Conservation (phyloP, 2,329 filamentous ascomycete species). For the Sphaerulina musiva region DNA sequence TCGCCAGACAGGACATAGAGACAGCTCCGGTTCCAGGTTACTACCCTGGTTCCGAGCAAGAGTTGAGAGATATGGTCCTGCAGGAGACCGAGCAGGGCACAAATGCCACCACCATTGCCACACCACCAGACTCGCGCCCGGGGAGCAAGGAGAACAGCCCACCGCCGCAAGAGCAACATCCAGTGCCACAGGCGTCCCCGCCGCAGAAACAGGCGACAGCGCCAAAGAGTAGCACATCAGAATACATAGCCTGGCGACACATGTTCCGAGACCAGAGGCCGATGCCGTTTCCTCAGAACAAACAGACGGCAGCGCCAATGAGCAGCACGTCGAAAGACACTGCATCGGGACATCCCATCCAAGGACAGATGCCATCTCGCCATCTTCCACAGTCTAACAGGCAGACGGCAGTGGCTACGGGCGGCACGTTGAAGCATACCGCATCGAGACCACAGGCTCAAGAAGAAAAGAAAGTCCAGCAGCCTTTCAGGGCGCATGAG, state of each 20-base stretch:
- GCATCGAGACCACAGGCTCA: background rate
- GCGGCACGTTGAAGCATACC: background rate
- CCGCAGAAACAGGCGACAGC: background rate
- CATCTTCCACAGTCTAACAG: background rate
- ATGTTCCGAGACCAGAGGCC: too few species aligned
- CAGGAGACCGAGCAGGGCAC: background rate
- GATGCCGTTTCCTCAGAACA: background rate
- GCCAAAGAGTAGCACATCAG: background rate
- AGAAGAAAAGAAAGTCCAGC: too few species aligned
- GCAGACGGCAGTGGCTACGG: background rate
- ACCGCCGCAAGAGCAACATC: background rate
- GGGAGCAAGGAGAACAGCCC: constrained; percentile 2
- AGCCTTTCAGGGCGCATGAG: too few species aligned
- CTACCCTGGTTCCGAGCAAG: constrained; percentile 4
- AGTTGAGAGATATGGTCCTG: background rate
- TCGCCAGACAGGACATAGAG: constrained; percentile 12
- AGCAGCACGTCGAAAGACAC: background rate
- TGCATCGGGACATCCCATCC: background rate
- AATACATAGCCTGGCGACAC: background rate
- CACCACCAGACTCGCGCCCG: constrained; percentile 18
- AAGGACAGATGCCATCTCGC: background rate
- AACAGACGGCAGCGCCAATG: background rate
- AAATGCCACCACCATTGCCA: constrained; percentile 1
- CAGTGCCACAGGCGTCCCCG: background rate
- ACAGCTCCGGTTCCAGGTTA: constrained; percentile 7